Percentiles rank a stretch among this genome's conserved stretches.
Evolutionary conservation across 2,329 filamentous ascomycete species (phyloP).

Genomic region (Akanthomyces uredinophilus): DNA sequence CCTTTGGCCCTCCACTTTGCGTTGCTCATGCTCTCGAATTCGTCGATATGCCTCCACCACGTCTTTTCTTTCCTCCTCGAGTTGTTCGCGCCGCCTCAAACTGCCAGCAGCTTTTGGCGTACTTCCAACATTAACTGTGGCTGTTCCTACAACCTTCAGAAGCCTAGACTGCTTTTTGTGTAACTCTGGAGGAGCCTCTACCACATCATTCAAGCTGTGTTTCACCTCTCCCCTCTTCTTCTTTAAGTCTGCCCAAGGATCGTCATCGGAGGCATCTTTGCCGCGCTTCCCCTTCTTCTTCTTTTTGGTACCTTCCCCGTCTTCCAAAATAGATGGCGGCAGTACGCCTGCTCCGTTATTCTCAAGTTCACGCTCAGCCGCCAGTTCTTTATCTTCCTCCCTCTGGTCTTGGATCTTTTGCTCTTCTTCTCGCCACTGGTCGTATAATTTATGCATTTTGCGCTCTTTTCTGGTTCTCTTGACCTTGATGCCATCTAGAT

Average conservation of each 20-base stretch:
- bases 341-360: constrained; percentile 48
- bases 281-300: constrained; percentile 38
- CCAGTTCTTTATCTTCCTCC: constrained; percentile 60
- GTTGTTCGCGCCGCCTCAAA: constrained; percentile 34
- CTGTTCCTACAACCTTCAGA: constrained; percentile 29
- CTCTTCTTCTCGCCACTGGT: constrained; percentile 69
- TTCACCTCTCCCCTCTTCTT: constrained; percentile 53
- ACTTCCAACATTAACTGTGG: constrained; percentile 31
- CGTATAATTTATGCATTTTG: constrained; percentile 74
- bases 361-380: constrained; percentile 58
- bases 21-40: constrained; percentile 34
- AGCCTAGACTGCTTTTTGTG: constrained; percentile 40
- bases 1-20: constrained; percentile 23
- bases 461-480: constrained; percentile 77
- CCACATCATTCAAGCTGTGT: constrained; percentile 52
- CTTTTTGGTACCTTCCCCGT: constrained; percentile 27
- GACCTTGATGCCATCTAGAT: constrained; percentile 60
- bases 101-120: constrained; percentile 36
- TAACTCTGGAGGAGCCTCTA: constrained; percentile 70
- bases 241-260: constrained; percentile 74
- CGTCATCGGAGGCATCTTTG: constrained; percentile 54
- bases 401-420: constrained; percentile 56
- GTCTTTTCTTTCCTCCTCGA: constrained; percentile 31
- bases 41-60: constrained; percentile 36
- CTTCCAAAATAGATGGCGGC: constrained; percentile 42